Evolutionary conservation across 2,329 filamentous ascomycete genomes (phyloP).

Genomic region (Colletotrichum eleusines): DNA sequence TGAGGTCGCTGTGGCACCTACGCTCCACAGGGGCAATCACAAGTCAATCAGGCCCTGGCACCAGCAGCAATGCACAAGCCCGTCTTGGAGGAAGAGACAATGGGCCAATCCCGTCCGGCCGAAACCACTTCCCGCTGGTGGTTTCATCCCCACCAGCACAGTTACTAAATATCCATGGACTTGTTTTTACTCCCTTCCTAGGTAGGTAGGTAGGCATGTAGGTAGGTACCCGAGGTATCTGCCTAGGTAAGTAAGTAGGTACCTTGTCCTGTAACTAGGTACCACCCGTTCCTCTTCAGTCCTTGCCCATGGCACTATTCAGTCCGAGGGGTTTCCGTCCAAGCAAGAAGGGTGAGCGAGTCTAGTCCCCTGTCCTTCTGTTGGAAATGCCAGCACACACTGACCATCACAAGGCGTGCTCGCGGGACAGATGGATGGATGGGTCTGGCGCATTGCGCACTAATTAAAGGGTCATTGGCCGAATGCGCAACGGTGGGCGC

Average conservation of each 20-base stretch:
- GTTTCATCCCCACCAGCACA: slow-evolving; percentile 34
- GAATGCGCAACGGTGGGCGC: slow-evolving; percentile 28
- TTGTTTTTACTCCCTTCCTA: neutral
- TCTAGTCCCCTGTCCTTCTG: slow-evolving; percentile 24
- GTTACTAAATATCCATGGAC: neutral
- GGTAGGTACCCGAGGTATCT: no score
- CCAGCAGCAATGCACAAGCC: neutral
- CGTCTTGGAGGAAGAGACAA: neutral
- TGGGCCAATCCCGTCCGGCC: slow-evolving; percentile 16
- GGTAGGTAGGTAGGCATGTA: no score
- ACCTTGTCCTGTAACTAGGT: no score
- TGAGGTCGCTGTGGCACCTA: slow-evolving; percentile 4
- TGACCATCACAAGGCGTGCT: slow-evolving; percentile 12
- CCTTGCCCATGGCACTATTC: slow-evolving; percentile 10
- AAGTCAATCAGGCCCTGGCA: slow-evolving; percentile 15
- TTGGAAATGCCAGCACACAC: slow-evolving; percentile 15
- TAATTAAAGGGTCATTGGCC: slow-evolving; percentile 17
- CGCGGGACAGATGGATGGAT: slow-evolving; percentile 7
- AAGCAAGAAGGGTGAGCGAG: neutral
- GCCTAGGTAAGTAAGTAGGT: neutral
- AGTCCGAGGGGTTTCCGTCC: slow-evolving; percentile 10
- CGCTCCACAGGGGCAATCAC: slow-evolving; percentile 14
- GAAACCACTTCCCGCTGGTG: slow-evolving; percentile 16
- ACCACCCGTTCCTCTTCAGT: neutral
- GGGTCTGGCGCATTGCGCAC: slow-evolving; percentile 32